Percentiles rank a stretch among this genome's conserved stretches.
Evolutionary conservation across 805 yeast species (phyloP).

Genomic region (Yarrowia osloensis): DNA sequence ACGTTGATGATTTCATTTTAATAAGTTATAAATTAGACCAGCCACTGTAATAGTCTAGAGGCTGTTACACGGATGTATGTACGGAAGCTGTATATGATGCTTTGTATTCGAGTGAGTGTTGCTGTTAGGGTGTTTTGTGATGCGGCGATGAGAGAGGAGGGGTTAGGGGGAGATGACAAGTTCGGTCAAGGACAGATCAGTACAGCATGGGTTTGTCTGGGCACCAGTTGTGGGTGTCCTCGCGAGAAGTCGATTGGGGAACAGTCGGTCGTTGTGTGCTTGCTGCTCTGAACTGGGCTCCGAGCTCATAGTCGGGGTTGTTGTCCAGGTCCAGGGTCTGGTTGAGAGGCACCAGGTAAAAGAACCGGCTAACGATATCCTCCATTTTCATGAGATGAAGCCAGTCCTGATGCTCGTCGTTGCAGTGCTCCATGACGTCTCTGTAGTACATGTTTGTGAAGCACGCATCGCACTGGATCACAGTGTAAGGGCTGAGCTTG

Average conservation of each 20-base stretch:
- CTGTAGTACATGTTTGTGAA: constrained; percentile 5
- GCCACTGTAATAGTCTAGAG: background rate
- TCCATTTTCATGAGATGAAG: background rate
- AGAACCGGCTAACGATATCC: background rate
- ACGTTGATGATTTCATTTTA: background rate
- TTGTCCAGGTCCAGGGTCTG: constrained; percentile 3
- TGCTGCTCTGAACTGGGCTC: background rate
- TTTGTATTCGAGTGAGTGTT: background rate
- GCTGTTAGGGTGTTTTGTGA: background rate
- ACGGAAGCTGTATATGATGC: background rate
- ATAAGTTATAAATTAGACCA: constrained; percentile 25
- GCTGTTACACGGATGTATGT: background rate
- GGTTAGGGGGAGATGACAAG: no score
- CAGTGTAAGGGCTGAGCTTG: background rate
- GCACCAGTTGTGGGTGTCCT: background rate
- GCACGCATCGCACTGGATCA: constrained; percentile 15
- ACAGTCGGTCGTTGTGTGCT: background rate
- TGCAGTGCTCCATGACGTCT: constrained; percentile 12
- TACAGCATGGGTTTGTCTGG: background rate
- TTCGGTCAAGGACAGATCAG: no score
- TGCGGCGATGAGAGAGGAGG: background rate
- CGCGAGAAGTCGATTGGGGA: background rate
- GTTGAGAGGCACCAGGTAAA: background rate
- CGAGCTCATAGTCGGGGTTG: constrained; percentile 24
- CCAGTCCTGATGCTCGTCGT: constrained; percentile 10